Percentiles rank a stretch among this genome's conserved stretches.
Conservation (phyloP, 768 basidiomycete genomes). For the Termitomyces sp. region DNA sequence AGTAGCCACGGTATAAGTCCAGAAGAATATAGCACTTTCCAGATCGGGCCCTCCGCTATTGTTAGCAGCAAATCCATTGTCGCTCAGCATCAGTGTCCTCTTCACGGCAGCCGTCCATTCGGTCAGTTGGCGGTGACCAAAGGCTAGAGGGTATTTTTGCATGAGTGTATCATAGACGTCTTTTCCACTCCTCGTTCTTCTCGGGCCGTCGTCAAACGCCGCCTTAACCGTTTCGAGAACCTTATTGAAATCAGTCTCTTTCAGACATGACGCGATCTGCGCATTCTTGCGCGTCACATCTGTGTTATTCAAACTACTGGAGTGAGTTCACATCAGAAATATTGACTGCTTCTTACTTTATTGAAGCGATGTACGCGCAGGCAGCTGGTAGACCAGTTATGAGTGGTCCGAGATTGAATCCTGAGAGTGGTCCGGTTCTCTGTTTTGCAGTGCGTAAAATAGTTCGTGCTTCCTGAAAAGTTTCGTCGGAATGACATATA, state of each 20-base stretch:
- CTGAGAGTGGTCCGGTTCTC: conserved; percentile 47
- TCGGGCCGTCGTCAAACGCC: neutral
- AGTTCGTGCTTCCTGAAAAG: conserved; percentile 25
- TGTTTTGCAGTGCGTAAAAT: conserved; percentile 33
- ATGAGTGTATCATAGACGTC: conserved; percentile 10
- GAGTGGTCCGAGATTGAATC: conserved; percentile 36
- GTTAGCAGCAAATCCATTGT: conserved; percentile 15
- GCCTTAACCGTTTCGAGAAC: conserved; percentile 1
- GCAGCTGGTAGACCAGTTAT: conserved; percentile 42
- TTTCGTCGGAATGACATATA: conserved; percentile 30
- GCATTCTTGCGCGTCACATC: conserved; percentile 27
- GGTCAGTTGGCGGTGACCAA: conserved; percentile 13
- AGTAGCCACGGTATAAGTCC: conserved; percentile 38
- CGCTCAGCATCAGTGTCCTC: conserved; percentile 22
- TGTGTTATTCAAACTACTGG: conserved; percentile 26
- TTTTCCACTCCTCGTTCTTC: conserved; percentile 5
- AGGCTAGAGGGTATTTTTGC: conserved; percentile 2
- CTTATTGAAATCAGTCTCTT: conserved; percentile 1
- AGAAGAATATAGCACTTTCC: conserved; percentile 40
- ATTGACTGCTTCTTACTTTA: conserved; percentile 27
- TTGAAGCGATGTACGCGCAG: conserved; percentile 47
- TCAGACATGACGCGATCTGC: conserved; percentile 26
- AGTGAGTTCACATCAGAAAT: neutral
- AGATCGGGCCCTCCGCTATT: conserved; percentile 19
- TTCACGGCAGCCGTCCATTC: conserved; percentile 34